phyloP scores from a whole-genome alignment of 2,329 filamentous ascomycete species.

The Furcasterigmium furcatum region DNA sequence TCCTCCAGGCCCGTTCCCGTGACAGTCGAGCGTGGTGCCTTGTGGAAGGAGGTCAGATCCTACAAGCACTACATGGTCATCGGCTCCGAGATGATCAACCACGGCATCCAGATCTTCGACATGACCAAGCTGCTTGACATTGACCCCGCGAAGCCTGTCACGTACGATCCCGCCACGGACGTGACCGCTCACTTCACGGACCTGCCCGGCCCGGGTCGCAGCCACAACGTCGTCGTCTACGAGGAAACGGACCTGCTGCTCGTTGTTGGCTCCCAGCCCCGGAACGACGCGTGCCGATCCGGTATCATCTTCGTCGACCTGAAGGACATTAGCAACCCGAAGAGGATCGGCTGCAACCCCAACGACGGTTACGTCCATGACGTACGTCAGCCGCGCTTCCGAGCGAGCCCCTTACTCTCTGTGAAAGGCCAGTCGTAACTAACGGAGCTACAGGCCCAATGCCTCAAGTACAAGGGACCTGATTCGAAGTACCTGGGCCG shows the following conservation, averaged over 20 bases:
- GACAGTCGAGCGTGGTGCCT: constrained; percentile 3
- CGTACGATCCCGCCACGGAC: constrained; percentile 20
- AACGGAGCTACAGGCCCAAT: constrained; percentile 34
- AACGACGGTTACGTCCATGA: constrained; percentile 49
- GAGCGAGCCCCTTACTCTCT: not conserved
- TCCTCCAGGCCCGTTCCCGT: constrained; percentile 6
- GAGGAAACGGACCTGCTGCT: constrained; percentile 39
- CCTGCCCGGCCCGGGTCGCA: constrained; percentile 19
- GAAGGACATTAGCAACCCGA: constrained; percentile 44
- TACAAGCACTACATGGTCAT: constrained; percentile 25
- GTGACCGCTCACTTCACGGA: constrained; percentile 24
- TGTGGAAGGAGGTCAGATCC: constrained; percentile 27
- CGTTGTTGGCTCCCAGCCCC: constrained; percentile 31
- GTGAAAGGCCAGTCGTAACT: not conserved
- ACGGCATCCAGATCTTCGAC: constrained; percentile 59
- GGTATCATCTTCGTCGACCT: constrained; percentile 54
- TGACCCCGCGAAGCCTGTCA: constrained; percentile 28
- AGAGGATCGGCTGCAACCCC: constrained; percentile 41
- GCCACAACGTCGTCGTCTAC: constrained; percentile 46
- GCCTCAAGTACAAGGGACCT: constrained; percentile 47
- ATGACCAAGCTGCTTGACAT: constrained; percentile 42
- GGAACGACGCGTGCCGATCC: constrained; percentile 34
- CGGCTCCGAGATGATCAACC: constrained; percentile 33
- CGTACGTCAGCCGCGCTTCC: not conserved
- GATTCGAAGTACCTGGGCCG: constrained; percentile 38